Evolutionary conservation across 2,329 filamentous ascomycete genomes (phyloP).

Genomic region (Phoma sp.): DNA sequence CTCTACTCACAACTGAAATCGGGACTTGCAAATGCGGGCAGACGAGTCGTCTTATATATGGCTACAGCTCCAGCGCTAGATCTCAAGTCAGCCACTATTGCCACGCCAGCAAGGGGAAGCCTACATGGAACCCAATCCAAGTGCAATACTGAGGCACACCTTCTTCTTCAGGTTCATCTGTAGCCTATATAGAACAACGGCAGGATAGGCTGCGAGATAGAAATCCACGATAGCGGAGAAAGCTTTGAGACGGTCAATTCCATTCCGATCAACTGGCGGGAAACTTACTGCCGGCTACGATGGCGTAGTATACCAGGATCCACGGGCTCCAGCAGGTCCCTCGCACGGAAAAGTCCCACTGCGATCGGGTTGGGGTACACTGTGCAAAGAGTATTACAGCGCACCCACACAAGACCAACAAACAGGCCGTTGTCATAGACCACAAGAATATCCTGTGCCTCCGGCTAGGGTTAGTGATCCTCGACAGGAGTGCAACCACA

Average conservation of each 20-base stretch:
- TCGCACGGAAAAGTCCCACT: conserved; percentile 15
- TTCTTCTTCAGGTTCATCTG: conserved; percentile 54
- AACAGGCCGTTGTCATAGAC: no score
- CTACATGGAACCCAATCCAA: conserved; percentile 28
- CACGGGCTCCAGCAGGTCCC: conserved; percentile 16
- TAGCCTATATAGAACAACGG: conserved; percentile 47
- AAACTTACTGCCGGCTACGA: not conserved
- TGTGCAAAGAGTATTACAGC: conserved; percentile 17
- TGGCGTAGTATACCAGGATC: conserved; percentile 9
- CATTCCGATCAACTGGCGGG: not conserved
- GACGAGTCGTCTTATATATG: conserved; percentile 44
- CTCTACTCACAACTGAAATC: conserved; percentile 46
- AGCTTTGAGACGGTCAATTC: not conserved
- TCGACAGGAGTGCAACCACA: conserved; percentile 50
- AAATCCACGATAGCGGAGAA: conserved; percentile 43
- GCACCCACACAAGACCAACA: no score
- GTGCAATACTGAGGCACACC: conserved; percentile 48
- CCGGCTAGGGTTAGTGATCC: conserved; percentile 49
- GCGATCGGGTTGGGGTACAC: conserved; percentile 6
- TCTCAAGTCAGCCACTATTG: not conserved
- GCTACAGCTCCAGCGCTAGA: conserved; percentile 37
- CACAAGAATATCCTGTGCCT: conserved; percentile 49
- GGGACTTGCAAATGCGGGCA: not conserved
- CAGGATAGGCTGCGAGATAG: conserved; percentile 55
- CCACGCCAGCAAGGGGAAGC: not conserved